Conservation (phyloP, 495 filamentous ascomycete species). For the Wilcoxina mikolae region DNA sequence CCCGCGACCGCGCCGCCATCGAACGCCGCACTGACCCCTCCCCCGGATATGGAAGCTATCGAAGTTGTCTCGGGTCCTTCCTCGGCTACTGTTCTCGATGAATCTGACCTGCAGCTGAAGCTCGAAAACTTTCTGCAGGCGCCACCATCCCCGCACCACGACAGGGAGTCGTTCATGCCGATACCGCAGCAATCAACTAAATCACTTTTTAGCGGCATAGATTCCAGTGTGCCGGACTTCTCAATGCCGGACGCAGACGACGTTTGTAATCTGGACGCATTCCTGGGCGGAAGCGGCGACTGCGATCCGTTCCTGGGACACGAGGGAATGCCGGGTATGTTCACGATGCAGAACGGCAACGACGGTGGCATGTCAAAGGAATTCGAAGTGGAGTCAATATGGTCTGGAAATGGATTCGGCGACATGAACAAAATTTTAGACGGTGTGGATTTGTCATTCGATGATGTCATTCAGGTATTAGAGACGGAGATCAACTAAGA, state of each 20-base stretch:
- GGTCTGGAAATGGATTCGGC: slow-evolving; percentile 18
- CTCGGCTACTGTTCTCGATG: slow-evolving; percentile 8
- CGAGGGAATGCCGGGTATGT: slow-evolving; percentile 13
- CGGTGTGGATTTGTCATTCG: slow-evolving; percentile 26
- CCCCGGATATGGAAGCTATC: slow-evolving; percentile 20
- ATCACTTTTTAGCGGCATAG: background rate
- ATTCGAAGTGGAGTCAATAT: slow-evolving; percentile 20
- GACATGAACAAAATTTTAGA: slow-evolving; percentile 24
- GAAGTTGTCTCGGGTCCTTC: background rate
- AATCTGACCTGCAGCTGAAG: slow-evolving; percentile 25
- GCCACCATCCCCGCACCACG: slow-evolving; percentile 22
- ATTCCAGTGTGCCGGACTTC: slow-evolving; percentile 18
- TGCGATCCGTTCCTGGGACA: slow-evolving; percentile 27
- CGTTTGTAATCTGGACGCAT: slow-evolving; percentile 12
- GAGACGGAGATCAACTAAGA: slow-evolving; percentile 26
- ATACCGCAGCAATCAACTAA: background rate
- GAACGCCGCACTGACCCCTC: slow-evolving; percentile 25
- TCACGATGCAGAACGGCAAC: slow-evolving; percentile 1
- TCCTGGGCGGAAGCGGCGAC: slow-evolving; percentile 14
- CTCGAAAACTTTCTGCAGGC: slow-evolving; percentile 26
- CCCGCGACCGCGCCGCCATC: slow-evolving; percentile 24
- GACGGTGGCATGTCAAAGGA: slow-evolving; percentile 3
- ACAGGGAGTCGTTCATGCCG: slow-evolving; percentile 2
- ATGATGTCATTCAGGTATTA: slow-evolving; percentile 28
- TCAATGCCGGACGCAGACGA: slow-evolving; percentile 23